Evolutionary conservation across 352 stramenopile species (phyloP).

Genomic region (Pythium rishiriense): DNA sequence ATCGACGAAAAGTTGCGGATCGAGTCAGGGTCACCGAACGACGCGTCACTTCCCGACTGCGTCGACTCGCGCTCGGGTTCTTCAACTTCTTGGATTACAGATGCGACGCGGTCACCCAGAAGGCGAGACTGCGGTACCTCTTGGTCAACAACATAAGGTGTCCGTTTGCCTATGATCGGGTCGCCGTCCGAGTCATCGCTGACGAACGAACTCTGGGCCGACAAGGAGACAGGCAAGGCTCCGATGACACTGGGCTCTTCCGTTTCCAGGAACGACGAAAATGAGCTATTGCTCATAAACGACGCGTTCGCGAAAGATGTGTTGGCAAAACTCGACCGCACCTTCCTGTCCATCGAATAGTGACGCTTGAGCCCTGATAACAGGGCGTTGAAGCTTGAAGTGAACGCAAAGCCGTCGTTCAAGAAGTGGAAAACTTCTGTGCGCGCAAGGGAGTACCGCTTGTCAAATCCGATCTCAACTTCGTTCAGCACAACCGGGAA

Average conservation of each 20-base stretch:
- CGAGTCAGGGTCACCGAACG: slow-evolving; percentile 18
- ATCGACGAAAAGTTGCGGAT: slow-evolving; percentile 48
- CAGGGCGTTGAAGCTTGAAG: slow-evolving; percentile 55
- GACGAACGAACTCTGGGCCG: slow-evolving; percentile 18
- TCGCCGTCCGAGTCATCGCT: slow-evolving; percentile 21
- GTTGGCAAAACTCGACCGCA: slow-evolving; percentile 1
- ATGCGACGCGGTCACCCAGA: slow-evolving; percentile 13
- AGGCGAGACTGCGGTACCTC: slow-evolving; percentile 1
- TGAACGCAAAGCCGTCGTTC: slow-evolving; percentile 69
- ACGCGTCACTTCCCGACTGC: not conserved
- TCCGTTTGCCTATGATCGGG: slow-evolving; percentile 27
- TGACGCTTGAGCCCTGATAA: slow-evolving; percentile 45
- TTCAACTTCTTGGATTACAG: slow-evolving; percentile 27
- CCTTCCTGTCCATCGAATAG: slow-evolving; percentile 22
- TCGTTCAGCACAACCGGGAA: slow-evolving; percentile 81
- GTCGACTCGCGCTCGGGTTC: slow-evolving; percentile 7
- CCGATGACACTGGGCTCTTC: not conserved
- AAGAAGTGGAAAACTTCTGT: slow-evolving; percentile 85
- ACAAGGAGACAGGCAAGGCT: not conserved
- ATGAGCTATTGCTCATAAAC: slow-evolving; percentile 31
- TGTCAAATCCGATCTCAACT: slow-evolving; percentile 69
- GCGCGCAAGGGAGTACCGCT: slow-evolving; percentile 78
- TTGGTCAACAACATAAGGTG: slow-evolving; percentile 16
- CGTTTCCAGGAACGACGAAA: slow-evolving; percentile 28
- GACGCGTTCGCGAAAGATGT: slow-evolving; percentile 25